Evolutionary conservation across 768 basidiomycete genomes (phyloP).

Genomic region (Agaricus blazei): DNA sequence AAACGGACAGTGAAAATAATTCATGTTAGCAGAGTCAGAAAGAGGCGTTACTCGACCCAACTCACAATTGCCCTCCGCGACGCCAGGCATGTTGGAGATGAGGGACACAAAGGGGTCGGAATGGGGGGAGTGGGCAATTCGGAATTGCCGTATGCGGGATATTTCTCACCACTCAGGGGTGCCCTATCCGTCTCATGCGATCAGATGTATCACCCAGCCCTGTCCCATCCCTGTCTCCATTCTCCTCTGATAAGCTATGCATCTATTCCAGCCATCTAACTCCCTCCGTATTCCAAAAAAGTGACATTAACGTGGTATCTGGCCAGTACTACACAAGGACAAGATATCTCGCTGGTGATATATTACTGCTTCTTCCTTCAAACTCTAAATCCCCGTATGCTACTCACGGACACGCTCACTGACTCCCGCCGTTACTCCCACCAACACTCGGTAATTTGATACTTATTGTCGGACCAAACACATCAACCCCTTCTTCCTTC

Average conservation of each 20-base stretch:
- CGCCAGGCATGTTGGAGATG: conserved; percentile 36
- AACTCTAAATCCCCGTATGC: not conserved
- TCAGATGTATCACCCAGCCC: not conserved
- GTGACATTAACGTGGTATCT: no score
- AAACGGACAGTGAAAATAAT: not conserved
- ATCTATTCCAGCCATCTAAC: not conserved
- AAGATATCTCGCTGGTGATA: no score
- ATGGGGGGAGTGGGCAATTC: not conserved
- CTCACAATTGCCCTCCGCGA: conserved; percentile 37
- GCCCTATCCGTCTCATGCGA: not conserved
- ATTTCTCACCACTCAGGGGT: conserved; percentile 11
- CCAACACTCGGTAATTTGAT: not conserved
- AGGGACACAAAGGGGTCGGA: conserved; percentile 16
- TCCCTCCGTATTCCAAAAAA: not conserved
- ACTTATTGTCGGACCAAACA: conserved; percentile 6
- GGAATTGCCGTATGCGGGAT: conserved; percentile 7
- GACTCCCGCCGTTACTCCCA: not conserved
- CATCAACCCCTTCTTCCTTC: conserved; percentile 3
- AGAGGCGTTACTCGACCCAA: conserved; percentile 9
- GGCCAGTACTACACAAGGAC: no score
- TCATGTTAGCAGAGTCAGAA: conserved; percentile 10
- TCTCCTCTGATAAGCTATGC: no score
- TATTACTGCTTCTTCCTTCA: not conserved
- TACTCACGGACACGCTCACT: not conserved
- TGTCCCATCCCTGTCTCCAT: not conserved